phyloP scores from a whole-genome alignment of 306 rosid genomes.

The Oxytropis ochrocephala region DNA sequence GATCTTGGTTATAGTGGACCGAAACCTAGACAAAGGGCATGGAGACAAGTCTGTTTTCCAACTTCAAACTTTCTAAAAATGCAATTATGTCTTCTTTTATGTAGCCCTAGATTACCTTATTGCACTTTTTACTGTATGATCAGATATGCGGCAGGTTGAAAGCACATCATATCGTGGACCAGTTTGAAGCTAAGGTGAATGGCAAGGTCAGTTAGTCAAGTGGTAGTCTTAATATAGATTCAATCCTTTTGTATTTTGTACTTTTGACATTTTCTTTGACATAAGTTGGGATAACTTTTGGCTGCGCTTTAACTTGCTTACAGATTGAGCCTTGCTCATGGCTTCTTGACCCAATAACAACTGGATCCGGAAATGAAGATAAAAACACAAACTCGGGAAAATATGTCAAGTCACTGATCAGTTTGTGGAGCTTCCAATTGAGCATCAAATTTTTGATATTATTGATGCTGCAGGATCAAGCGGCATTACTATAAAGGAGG shows the following conservation, averaged over 20 bases:
- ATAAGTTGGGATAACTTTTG: not conserved
- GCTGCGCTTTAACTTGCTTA: constrained; percentile 3
- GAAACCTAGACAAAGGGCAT: constrained; percentile 50
- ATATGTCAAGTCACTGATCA: constrained; percentile 47
- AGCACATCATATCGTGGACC: constrained; percentile 50
- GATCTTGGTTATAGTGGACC: constrained; percentile 75
- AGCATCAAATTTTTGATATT: constrained; percentile 64
- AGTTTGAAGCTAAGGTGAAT: constrained; percentile 81
- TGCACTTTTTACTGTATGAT: constrained; percentile 5
- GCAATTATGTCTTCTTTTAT: not conserved
- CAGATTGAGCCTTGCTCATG: constrained; percentile 36
- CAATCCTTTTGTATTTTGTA: not conserved
- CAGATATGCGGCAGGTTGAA: constrained; percentile 62
- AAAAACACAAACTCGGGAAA: constrained; percentile 40
- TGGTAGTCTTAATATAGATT: not conserved
- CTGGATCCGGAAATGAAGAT: constrained; percentile 40
- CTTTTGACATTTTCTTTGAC: not conserved
- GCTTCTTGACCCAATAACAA: constrained; percentile 39
- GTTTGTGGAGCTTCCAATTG: constrained; percentile 73
- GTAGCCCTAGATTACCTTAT: not conserved
- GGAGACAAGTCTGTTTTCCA: constrained; percentile 58
- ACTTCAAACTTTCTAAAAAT: constrained; percentile 16
- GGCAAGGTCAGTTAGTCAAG: constrained; percentile 62
- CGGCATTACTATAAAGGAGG: constrained; percentile 73
- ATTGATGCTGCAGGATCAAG: constrained; percentile 64